Base-by-base conservation (phyloP, 1,284 basidiomycete genomes). In the Ganoderma lucidum region DNA sequence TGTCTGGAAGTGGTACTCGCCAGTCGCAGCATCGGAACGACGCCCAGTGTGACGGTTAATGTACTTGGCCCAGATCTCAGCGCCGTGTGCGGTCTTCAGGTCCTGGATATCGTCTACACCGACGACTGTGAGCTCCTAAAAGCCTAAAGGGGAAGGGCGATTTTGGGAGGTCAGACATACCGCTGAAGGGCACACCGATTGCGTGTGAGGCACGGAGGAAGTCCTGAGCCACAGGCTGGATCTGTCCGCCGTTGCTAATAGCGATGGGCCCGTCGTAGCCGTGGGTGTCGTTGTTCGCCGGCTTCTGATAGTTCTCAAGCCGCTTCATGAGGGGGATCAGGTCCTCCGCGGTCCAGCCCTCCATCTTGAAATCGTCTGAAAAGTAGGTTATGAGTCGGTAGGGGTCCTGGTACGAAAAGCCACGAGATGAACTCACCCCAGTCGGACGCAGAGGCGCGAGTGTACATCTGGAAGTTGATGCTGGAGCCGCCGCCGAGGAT, bases 381-480 rank as follows among this genome's bases (percentile, higher is more conserved):
- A 53, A 41, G 45, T n/a, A 37, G 2, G 32, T 37, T 44, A 15
- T 53, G 37, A 62, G 19, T 60, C 39, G 58, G 56, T n/a, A 30
- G 14, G 56, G 14, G 42, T 51, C 51, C 45, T 44, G 41, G 59
- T 61, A 42, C 23, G 32, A 51, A 37, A 10, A 6, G 42, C 28
- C 45, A 39, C 15, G 44, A 42, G n/a, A 55, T 15, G 61, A 42
- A 76, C 85, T 65, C 69, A 89, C 89, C 88, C 90, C 90, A 91
- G 75, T 91, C 90, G 41, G 89, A 91, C 28, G 87, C 89, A 28
- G 90, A 91, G 56, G 89, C 90, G 83, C 89, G 85, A 23, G 89
- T 90, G 80, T 91, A 91, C 89, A 90, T 90, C 85, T 87, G 89
- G 84, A 91, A 91, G 77, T 91, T 91, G 81, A 91, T 90, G 75